Evolutionary conservation across 192 early-diverging fungal species (phyloP).

Genomic region (Umbelopsis isabellina): DNA sequence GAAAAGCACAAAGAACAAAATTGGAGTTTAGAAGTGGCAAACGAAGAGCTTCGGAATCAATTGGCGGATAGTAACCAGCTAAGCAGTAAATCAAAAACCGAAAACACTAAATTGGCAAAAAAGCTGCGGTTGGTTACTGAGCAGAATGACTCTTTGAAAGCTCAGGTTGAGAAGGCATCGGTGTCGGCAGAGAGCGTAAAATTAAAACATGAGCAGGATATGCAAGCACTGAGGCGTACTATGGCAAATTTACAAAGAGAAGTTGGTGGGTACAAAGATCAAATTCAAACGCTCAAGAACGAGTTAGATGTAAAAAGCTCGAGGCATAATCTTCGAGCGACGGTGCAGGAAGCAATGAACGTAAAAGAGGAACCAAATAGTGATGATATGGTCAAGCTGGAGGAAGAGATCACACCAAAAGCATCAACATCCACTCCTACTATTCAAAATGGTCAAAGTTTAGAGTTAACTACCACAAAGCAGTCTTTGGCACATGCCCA

Average conservation of each 20-base stretch:
- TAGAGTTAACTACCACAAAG: slow-evolving; percentile 40
- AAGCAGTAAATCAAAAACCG: slow-evolving; percentile 45
- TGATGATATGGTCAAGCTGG: not conserved
- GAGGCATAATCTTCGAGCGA: slow-evolving; percentile 31
- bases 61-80: slow-evolving; percentile 45
- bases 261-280: slow-evolving; percentile 51
- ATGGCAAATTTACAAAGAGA: slow-evolving; percentile 61
- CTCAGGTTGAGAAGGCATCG: slow-evolving; percentile 52
- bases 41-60: slow-evolving; percentile 48
- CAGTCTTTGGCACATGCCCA: slow-evolving; percentile 46
- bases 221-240: slow-evolving; percentile 53
- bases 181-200: slow-evolving; percentile 50
- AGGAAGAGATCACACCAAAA: not conserved
- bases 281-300: slow-evolving; percentile 61
- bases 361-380: not conserved
- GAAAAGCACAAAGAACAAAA: slow-evolving; percentile 57
- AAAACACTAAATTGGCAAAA: slow-evolving; percentile 57
- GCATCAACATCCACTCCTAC: slow-evolving; percentile 12
- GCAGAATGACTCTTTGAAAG: slow-evolving; percentile 62
- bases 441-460: slow-evolving; percentile 1
- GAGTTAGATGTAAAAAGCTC: slow-evolving; percentile 45
- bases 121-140: slow-evolving; percentile 56
- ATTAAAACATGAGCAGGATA: slow-evolving; percentile 66
- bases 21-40: slow-evolving; percentile 57
- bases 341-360: not conserved